Percentiles rank a stretch among this genome's conserved stretches.
Evolutionary conservation across 768 basidiomycete genomes (phyloP).

Genomic region (Termitomyces heimii): DNA sequence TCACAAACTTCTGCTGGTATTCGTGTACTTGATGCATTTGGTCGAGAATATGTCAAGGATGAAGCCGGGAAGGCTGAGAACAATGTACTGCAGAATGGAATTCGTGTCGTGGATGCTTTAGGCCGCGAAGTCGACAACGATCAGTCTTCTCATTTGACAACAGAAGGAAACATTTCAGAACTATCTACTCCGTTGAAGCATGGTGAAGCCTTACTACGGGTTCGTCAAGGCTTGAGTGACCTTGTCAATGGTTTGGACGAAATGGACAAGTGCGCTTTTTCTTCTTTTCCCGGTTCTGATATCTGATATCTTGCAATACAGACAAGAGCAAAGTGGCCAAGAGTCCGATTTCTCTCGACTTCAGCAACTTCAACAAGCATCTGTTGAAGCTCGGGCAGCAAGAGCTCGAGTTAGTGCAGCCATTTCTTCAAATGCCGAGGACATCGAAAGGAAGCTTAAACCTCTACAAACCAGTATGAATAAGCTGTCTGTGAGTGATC

Average conservation of each 20-base stretch:
- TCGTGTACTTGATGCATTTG: slow-evolving; percentile 69
- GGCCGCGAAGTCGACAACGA: slow-evolving; percentile 47
- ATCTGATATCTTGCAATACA: neutral
- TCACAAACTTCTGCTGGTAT: slow-evolving; percentile 46
- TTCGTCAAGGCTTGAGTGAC: slow-evolving; percentile 53
- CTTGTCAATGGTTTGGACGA: slow-evolving; percentile 52
- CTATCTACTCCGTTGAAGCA: slow-evolving; percentile 26
- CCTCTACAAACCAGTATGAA: slow-evolving; percentile 30
- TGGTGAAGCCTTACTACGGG: slow-evolving; percentile 47
- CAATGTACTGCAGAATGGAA: slow-evolving; percentile 27
- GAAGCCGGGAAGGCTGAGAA: slow-evolving; percentile 1
- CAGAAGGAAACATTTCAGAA: slow-evolving; percentile 9
- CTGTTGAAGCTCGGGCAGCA: slow-evolving; percentile 27
- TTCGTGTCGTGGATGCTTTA: slow-evolving; percentile 68
- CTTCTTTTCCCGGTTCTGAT: slow-evolving; percentile 6
- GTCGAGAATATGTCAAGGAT: slow-evolving; percentile 31
- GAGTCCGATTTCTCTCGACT: slow-evolving; percentile 28
- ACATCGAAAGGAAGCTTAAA: slow-evolving; percentile 26
- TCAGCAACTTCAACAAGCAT: slow-evolving; percentile 10
- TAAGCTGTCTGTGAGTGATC: slow-evolving; percentile 29
- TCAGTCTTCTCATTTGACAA: slow-evolving; percentile 7
- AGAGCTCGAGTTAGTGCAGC: slow-evolving; percentile 38
- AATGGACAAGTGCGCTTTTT: slow-evolving; percentile 43
- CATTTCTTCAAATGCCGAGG: slow-evolving; percentile 33
- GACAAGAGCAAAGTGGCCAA: slow-evolving; percentile 32